A percentile compares a stretch with the other conserved stretches of the same genome.
phyloP scores from a whole-genome alignment of 768 basidiomycete species.

The Lyophyllum semitale region DNA sequence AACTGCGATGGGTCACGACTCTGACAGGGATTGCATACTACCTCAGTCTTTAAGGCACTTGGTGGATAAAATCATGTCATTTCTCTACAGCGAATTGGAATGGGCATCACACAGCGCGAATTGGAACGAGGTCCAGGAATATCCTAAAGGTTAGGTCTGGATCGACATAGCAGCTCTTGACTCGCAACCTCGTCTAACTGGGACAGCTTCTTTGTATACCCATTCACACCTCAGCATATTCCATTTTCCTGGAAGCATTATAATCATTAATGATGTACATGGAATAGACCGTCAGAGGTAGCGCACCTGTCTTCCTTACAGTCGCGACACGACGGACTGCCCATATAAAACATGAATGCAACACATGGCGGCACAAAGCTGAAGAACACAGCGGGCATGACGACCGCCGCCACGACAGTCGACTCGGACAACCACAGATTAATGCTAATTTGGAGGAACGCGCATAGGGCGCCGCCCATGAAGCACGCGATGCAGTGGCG shows the following conservation, averaged over 20 bases:
- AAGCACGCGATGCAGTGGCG: slow-evolving; percentile 20
- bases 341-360: slow-evolving; percentile 19
- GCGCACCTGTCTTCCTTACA: slow-evolving; percentile 16
- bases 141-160: too few species aligned
- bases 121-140: too few species aligned
- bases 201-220: background rate
- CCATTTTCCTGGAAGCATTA: background rate
- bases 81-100: too few species aligned
- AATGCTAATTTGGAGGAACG: slow-evolving; percentile 15
- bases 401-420: slow-evolving; percentile 15
- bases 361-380: slow-evolving; percentile 17
- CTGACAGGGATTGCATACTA: too few species aligned
- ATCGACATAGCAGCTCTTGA: too few species aligned
- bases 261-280: background rate
- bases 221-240: background rate
- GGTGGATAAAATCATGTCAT: too few species aligned
- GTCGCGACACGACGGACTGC: slow-evolving; percentile 12
- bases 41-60: too few species aligned
- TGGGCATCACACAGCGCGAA: too few species aligned
- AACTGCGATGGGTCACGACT: background rate
- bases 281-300: background rate
- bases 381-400: slow-evolving; percentile 15
- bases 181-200: too few species aligned
- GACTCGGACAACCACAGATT: slow-evolving; percentile 16
- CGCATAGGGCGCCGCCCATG: slow-evolving; percentile 15